Evolutionary conservation across 306 rosid species (phyloP).

Genomic region (Erythrophleum fordii): DNA sequence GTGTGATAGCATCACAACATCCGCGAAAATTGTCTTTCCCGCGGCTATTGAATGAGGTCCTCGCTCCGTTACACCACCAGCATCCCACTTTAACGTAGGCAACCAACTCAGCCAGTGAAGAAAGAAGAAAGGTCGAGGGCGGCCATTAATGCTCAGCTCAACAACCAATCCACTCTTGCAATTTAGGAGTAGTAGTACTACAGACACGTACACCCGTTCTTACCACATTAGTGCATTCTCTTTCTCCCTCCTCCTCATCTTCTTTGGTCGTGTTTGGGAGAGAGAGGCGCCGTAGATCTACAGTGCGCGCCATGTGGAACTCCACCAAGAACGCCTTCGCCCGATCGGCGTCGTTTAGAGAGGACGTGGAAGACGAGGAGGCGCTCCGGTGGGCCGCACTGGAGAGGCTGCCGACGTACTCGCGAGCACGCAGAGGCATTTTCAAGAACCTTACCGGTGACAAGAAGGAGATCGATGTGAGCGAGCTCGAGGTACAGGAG

Average conservation of each 20-base stretch:
- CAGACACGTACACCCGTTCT: background rate
- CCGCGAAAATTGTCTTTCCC: slow-evolving; percentile 47
- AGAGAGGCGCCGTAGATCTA: slow-evolving; percentile 22
- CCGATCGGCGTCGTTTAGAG: slow-evolving; percentile 66
- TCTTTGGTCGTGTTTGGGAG: background rate
- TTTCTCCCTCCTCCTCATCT: background rate
- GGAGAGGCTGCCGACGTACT: slow-evolving; percentile 85
- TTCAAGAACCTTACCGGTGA: slow-evolving; percentile 73
- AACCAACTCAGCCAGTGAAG: slow-evolving; percentile 29
- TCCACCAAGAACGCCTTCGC: slow-evolving; percentile 77
- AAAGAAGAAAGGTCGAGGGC: slow-evolving; percentile 40
- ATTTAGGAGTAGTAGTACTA: background rate
- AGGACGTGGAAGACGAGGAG: slow-evolving; percentile 74
- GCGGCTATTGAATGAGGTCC: slow-evolving; percentile 78
- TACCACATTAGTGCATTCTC: background rate
- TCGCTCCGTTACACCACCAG: slow-evolving; percentile 32
- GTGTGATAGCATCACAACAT: background rate
- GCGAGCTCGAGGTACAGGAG: slow-evolving; percentile 64
- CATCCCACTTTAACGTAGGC: slow-evolving; percentile 40
- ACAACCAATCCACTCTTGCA: slow-evolving; percentile 53
- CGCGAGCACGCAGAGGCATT: slow-evolving; percentile 80
- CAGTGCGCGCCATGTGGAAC: slow-evolving; percentile 77
- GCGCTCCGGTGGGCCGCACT: slow-evolving; percentile 98
- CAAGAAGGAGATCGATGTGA: slow-evolving; percentile 66
- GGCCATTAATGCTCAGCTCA: slow-evolving; percentile 70